A percentile compares a stretch with the other conserved stretches of the same genome.
phyloP scores from a whole-genome alignment of 768 basidiomycete genomes.

The Collybiopsis luxurians region DNA sequence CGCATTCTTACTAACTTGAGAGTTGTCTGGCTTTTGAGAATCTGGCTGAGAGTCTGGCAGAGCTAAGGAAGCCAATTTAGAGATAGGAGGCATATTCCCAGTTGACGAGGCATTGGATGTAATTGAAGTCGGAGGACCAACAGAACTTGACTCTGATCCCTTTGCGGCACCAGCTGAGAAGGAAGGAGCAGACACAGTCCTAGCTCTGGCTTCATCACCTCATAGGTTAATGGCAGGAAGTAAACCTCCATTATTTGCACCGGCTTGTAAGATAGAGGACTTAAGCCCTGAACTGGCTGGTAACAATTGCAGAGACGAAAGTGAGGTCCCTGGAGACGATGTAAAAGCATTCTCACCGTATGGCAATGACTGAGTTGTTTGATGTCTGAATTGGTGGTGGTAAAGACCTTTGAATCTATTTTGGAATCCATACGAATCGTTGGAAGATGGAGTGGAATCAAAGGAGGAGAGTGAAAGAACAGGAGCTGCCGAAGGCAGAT shows the following conservation, averaged over 20 bases:
- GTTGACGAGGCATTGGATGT: no score
- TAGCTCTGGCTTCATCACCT: neutral
- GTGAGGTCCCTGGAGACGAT: slow-evolving; percentile 7
- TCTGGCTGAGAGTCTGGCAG: no score
- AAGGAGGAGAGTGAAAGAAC: neutral
- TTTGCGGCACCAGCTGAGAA: no score
- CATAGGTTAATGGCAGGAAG: neutral
- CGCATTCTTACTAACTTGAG: neutral
- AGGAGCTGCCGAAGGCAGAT: neutral
- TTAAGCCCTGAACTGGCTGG: neutral
- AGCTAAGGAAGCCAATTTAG: neutral
- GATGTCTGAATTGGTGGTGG: neutral
- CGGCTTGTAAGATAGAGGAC: neutral
- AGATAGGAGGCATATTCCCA: no score
- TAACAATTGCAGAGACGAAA: slow-evolving; percentile 5
- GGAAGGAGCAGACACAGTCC: slow-evolving; percentile 5
- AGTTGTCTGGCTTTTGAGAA: neutral
- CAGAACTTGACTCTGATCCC: no score
- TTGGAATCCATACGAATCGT: slow-evolving; percentile 1
- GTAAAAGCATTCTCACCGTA: slow-evolving; percentile 1
- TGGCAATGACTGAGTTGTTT: neutral
- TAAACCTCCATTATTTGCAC: neutral
- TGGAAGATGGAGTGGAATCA: slow-evolving; percentile 3
- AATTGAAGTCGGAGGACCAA: no score
- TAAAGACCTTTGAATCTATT: neutral